Conservation (phyloP, 2,329 filamentous ascomycete genomes). For the Orbilia oligospora region DNA sequence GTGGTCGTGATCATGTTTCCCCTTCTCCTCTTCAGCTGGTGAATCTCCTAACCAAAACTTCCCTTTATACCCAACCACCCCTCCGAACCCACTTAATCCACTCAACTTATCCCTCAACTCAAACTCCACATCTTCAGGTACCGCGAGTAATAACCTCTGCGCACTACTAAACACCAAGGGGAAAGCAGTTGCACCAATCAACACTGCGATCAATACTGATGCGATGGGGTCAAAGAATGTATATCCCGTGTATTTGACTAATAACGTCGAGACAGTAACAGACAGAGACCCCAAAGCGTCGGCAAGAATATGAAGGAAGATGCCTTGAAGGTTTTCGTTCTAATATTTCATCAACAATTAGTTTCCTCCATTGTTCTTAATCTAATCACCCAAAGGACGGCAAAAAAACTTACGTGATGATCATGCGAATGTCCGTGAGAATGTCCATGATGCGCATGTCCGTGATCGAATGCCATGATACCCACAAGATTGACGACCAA, state of each 20-base stretch:
- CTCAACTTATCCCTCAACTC: conserved; percentile 86
- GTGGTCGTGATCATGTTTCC: conserved; percentile 21
- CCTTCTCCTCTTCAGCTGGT: conserved; percentile 44
- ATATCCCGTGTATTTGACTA: conserved; percentile 91
- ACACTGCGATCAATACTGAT: conserved; percentile 89
- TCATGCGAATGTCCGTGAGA: conserved; percentile 74
- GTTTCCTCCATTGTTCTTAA: conserved; percentile 61
- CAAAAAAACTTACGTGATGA: conserved; percentile 67
- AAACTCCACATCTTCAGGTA: conserved; percentile 89
- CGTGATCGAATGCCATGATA: conserved; percentile 82
- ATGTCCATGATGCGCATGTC: conserved; percentile 70
- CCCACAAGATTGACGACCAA: conserved; percentile 92
- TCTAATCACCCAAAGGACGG: too few species aligned
- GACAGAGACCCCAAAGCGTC: conserved; percentile 95
- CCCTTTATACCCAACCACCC: conserved; percentile 87
- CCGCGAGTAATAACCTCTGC: conserved; percentile 83
- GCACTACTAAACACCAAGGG: conserved; percentile 89
- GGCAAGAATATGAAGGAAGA: conserved; percentile 94
- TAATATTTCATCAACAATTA: conserved; percentile 69
- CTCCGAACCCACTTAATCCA: conserved; percentile 83
- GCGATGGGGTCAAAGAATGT: conserved; percentile 94
- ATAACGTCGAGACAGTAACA: conserved; percentile 89
- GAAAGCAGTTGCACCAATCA: conserved; percentile 93
- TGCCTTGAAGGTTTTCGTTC: conserved; percentile 98
- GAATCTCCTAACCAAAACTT: conserved; percentile 88